phyloP scores from a whole-genome alignment of 768 basidiomycete species.

The Phallus indusiatus region DNA sequence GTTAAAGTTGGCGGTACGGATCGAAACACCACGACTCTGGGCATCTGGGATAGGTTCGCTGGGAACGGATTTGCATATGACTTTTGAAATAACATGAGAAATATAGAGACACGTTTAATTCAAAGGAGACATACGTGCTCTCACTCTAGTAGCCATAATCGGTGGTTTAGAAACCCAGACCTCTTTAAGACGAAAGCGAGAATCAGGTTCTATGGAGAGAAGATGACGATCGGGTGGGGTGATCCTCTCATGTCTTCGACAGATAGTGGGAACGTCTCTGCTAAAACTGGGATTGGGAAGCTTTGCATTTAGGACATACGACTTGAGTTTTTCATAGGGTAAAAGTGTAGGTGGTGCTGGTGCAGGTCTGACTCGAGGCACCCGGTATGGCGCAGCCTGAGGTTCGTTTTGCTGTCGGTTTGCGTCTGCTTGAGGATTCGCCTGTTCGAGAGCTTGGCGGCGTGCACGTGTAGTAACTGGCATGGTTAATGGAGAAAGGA shows the following conservation, averaged over 20 bases:
- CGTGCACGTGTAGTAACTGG: no score
- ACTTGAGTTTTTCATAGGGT: not conserved
- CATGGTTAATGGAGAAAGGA: no score
- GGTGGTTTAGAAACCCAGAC: not conserved
- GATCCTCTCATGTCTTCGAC: not conserved
- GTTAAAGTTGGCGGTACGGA: not conserved
- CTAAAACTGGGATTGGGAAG: not conserved
- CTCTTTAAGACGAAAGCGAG: not conserved
- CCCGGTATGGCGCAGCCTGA: not conserved
- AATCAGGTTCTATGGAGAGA: not conserved
- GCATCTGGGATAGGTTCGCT: not conserved
- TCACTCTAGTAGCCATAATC: not conserved
- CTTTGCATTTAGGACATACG: not conserved
- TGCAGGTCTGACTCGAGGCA: no score
- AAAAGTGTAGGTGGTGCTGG: not conserved
- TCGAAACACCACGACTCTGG: not conserved
- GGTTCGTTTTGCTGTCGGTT: not conserved
- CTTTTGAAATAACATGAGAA: not conserved
- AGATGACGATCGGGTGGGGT: not conserved
- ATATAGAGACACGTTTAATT: not conserved
- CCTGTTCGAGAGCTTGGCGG: not conserved
- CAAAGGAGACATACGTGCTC: not conserved
- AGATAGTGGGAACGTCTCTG: not conserved
- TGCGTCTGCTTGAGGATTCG: not conserved
- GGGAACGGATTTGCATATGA: not conserved